phyloP scores from a whole-genome alignment of 306 rosid species.

The Trichosanthes truncata region DNA sequence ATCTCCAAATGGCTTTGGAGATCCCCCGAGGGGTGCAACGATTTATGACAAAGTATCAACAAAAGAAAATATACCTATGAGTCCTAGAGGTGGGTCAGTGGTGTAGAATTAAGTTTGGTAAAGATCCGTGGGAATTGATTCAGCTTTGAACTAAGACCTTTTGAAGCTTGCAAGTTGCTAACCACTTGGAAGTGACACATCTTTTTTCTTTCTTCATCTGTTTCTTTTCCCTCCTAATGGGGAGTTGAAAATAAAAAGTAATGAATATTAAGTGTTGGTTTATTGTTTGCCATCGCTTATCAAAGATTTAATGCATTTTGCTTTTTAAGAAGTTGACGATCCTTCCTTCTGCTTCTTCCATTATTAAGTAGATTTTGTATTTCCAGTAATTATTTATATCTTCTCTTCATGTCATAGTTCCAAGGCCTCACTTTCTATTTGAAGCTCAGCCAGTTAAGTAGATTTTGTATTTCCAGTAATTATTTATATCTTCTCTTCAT shows the following conservation, averaged over 20 bases:
- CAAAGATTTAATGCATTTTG: not conserved
- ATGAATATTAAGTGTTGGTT: not conserved
- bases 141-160: not conserved
- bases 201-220: not conserved
- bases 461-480: constrained; percentile 8
- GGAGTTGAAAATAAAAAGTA: not conserved
- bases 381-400: constrained; percentile 21
- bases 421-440: constrained; percentile 91
- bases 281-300: not conserved
- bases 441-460: constrained; percentile 96
- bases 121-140: not conserved
- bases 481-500: constrained; percentile 23
- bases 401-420: constrained; percentile 47
- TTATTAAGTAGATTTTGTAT: not conserved
- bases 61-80: not conserved
- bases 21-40: not conserved
- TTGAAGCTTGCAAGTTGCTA: not conserved
- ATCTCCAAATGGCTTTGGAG: not conserved
- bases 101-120: not conserved
- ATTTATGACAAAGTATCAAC: not conserved
- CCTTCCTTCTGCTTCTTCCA: not conserved
- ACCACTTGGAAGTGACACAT: not conserved
- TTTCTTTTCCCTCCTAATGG: not conserved
- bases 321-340: not conserved
- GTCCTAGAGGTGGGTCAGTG: not conserved